phyloP scores from a whole-genome alignment of 73 alveolate genomes.

The Stentor roeselii region DNA sequence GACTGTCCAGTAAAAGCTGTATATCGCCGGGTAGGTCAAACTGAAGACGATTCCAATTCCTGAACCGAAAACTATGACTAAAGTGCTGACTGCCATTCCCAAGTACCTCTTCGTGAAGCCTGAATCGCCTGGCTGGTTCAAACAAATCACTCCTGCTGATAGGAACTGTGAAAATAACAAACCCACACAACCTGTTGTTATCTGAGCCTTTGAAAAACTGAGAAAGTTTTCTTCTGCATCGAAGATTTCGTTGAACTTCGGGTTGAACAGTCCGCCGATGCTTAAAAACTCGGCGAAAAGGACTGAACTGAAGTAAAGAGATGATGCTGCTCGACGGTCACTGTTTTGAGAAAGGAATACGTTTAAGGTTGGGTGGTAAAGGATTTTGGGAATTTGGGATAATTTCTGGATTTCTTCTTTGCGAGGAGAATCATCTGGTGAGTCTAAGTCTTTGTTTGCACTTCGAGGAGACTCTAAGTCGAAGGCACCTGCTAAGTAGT shows the following conservation, averaged over 20 bases:
- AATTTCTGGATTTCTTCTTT: not conserved
- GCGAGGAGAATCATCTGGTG: not conserved
- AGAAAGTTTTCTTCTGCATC: not conserved
- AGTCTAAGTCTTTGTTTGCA: not conserved
- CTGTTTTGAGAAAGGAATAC: not conserved
- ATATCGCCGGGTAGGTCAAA: not conserved
- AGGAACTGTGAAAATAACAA: not conserved
- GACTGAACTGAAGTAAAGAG: not conserved
- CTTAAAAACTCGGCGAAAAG: not conserved
- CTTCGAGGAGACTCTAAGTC: not conserved
- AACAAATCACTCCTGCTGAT: not conserved
- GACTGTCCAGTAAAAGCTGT: not conserved
- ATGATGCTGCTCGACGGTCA: not conserved
- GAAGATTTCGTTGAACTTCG: not conserved
- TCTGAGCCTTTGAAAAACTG: not conserved
- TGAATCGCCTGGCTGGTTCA: not conserved
- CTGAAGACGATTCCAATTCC: not conserved
- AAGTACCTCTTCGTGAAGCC: not conserved
- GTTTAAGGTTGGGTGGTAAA: not conserved
- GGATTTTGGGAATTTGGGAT: too few species aligned
- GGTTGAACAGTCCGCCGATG: not conserved
- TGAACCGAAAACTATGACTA: not conserved
- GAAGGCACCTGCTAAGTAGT: not conserved
- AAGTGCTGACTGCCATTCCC: not conserved
- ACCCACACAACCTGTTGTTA: not conserved